Base-by-base conservation (phyloP, 2,329 filamentous ascomycete genomes). In the Penicillium italicum region DNA sequence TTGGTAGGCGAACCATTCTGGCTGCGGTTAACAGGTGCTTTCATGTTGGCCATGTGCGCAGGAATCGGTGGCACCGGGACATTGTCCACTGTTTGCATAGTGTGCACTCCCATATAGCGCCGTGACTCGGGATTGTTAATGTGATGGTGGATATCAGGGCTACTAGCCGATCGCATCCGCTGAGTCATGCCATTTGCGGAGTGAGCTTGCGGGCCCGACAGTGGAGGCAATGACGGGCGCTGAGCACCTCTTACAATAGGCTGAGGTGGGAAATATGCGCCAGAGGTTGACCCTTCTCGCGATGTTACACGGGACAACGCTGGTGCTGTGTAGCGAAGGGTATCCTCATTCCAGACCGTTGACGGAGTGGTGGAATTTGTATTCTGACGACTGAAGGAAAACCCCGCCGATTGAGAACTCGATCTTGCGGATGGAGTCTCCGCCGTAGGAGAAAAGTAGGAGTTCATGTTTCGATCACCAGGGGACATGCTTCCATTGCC, bases 151-250 rank as follows among this genome's bases (percentile, higher is more conserved):
- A 96, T 96, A 71, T 97, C 92, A 8, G 94, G 93, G 60, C 92
- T 97, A 76, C 93, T 97, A 68, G 95, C 95, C 36, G 92, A 96
- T 61, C 94, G 85, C 76, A 90, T 87, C 62, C 91, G 83, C 70
- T 90, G 86, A 60, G 86, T 72, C 61, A 70, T 72, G 55, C 74
- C 71, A 77, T 69, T 78, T 65, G 80, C 77, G 64, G 85, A 76
- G 66, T 82, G 74, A 61, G 79, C 74, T 57, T 78, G 75, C 26
- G 68, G 59, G 40, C 69, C 77, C 62, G 85, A 79, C 81, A 90
- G 87, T 18, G 84, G 87, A 41, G 89, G 89, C 64, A 95, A 79
- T 11, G 90, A 95, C 22, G 90, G 90, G n/a, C 89, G 84, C 64
- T 90, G 86, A 48, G 71, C 65, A 46, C 53, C 54, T 63, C 74